Base-by-base conservation (phyloP, 768 basidiomycete species). In the Suillus paluster region DNA sequence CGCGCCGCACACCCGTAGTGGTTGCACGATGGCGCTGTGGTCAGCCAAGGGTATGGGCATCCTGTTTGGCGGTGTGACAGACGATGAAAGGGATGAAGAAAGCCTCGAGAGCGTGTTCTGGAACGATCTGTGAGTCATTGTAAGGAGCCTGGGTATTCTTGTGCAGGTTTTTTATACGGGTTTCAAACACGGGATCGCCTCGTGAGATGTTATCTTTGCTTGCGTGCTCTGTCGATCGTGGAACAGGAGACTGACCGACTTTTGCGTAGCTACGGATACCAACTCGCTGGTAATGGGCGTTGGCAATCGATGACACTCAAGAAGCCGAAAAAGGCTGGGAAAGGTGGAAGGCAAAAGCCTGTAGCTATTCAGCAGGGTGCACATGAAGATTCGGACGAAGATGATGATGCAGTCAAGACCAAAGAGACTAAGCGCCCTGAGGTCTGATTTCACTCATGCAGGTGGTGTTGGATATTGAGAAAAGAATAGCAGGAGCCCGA, bases 21-120 rank as follows among this genome's bases (percentile, higher is more conserved):
- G 95, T 1, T 92, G 90, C 66, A 94, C 93, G 4, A 97, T 97
- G 95, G 79, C 91, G 0, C 75, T 89, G 0, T 97, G 95, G 95
- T 57, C 72, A 0, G 74, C 83, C 23, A 90, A 87, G 66, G 80
- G 77, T 27, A 87, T 85, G 59, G 93, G 94, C 1, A 78, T 97
- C 2, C 72, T 95, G 55, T 97, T 96, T 70, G 95, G 95, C 14
- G 95, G 89, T 4, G 95, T 97, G 0, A 90, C 86, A 5, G 95
- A 97, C 63, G 91, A 94, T 63, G 95, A 97, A 66, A 86, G 81
- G 21, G 83, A 84, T 41, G 95, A 97, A 72, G 95, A 97, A 68
- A 86, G 83, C 4, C 71, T 97, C 64, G 90, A 94, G 61, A 94
- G 91, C 63, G 81, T 88, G 2, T 97, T 97, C 72, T 91, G 90